Evolutionary conservation across 2,329 filamentous ascomycete genomes (phyloP).

Genomic region (Xylaria sp.): DNA sequence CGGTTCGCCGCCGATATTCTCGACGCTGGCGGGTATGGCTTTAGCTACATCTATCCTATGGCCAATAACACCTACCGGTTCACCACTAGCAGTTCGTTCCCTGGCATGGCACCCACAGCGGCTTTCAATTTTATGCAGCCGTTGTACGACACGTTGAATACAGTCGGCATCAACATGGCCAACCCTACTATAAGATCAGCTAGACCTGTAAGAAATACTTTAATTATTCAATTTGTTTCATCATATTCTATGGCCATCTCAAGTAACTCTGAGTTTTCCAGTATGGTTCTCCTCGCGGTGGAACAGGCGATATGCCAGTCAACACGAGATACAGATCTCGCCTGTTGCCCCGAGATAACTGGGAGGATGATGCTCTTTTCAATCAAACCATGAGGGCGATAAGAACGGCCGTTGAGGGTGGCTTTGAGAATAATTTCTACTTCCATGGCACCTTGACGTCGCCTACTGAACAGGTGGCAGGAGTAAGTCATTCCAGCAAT

Average conservation of each 20-base stretch:
- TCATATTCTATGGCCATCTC: not conserved
- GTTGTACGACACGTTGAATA: constrained; percentile 49
- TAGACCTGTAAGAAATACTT: constrained; percentile 23
- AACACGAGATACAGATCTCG: constrained; percentile 51
- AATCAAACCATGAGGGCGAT: constrained; percentile 48
- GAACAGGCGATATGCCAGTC: constrained; percentile 45
- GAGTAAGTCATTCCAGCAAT: constrained; percentile 22
- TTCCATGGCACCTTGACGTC: constrained; percentile 51
- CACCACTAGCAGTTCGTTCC: constrained; percentile 51
- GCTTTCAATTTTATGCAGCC: constrained; percentile 50
- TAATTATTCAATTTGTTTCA: not conserved
- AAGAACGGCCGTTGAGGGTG: constrained; percentile 47
- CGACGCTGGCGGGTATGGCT: constrained; percentile 52
- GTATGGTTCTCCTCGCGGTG: constrained; percentile 47
- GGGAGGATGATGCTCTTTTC: constrained; percentile 46
- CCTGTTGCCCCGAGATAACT: constrained; percentile 48
- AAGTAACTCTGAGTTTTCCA: not conserved
- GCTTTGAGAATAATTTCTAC: constrained; percentile 51
- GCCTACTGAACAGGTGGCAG: constrained; percentile 47
- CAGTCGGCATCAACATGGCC: constrained; percentile 47
- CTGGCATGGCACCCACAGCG: constrained; percentile 38
- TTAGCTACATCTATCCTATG: constrained; percentile 51
- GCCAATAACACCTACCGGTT: constrained; percentile 48
- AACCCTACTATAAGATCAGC: constrained; percentile 45
- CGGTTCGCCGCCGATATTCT: constrained; percentile 49